Evolutionary conservation across 495 filamentous ascomycete species (phyloP).

Genomic region (Aspergillus biplanus): DNA sequence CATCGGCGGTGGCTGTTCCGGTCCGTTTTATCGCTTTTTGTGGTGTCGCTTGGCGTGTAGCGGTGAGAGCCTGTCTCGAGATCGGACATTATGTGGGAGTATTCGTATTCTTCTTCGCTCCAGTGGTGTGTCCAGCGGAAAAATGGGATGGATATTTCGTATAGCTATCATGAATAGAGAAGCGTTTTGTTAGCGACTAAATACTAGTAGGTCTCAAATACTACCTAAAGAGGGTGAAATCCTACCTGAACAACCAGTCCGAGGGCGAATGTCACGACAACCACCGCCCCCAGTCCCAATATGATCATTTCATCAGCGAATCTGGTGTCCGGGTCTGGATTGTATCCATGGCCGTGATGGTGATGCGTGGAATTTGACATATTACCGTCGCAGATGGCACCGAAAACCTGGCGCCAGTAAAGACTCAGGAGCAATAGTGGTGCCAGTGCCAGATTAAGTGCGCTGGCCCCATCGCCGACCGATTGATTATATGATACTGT

Average conservation of each 20-base stretch:
- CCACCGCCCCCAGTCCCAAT: conserved; percentile 9
- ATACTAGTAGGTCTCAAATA: neutral
- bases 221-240: neutral
- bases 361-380: conserved; percentile 7
- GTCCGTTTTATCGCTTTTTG: neutral
- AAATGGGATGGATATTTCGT: neutral
- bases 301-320: conserved; percentile 6
- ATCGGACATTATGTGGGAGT: conserved; percentile 5
- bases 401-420: neutral
- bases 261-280: conserved; percentile 11
- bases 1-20: neutral
- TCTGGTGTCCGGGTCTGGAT: conserved; percentile 3
- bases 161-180: conserved; percentile 4
- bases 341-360: conserved; percentile 6
- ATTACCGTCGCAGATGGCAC: neutral
- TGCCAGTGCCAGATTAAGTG: neutral
- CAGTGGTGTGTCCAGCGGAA: neutral
- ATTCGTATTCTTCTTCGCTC: neutral
- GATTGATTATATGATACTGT: neutral
- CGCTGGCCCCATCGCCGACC: neutral
- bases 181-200: neutral
- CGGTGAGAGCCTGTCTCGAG: neutral
- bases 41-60: neutral
- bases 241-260: conserved; percentile 13
- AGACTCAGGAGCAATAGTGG: neutral